These are phyloP conservation scores for Arthrobotrys sphaeroides DNA, from an alignment of 2,329 filamentous ascomycete species.

Conservation along the genomic window DNA sequence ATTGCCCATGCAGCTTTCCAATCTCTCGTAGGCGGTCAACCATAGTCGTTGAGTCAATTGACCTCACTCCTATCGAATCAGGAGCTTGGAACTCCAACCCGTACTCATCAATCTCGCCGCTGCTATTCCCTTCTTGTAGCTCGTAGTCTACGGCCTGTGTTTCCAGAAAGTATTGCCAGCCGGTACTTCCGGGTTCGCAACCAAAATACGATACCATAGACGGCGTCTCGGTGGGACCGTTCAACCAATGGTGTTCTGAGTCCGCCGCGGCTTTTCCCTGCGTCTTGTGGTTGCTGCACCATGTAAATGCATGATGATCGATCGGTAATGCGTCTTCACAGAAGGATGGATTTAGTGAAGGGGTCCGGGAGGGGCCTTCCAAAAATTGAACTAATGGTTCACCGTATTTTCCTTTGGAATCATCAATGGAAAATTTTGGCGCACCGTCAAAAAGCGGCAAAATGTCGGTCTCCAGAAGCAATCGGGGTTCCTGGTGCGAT, in stretches of 20 bases:
- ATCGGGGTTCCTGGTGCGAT: not conserved
- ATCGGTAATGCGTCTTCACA: constrained; percentile 20
- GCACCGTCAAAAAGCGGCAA: constrained; percentile 30
- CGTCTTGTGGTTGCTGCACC: constrained; percentile 19
- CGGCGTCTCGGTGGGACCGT: constrained; percentile 53
- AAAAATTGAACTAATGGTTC: constrained; percentile 15
- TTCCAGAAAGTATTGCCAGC: constrained; percentile 58
- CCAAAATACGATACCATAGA: constrained; percentile 57
- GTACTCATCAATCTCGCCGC: constrained; percentile 54
- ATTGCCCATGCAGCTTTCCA: constrained; percentile 25
- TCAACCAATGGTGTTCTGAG: constrained; percentile 41
- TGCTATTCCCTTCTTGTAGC: constrained; percentile 47
- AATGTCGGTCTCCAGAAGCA: constrained; percentile 4
- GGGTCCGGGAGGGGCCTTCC: not conserved
- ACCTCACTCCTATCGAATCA: constrained; percentile 43
- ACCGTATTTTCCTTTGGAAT: constrained; percentile 34
- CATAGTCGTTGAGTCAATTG: constrained; percentile 46
- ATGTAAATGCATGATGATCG: constrained; percentile 30
- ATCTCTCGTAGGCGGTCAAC: constrained; percentile 45
- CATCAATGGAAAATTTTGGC: constrained; percentile 35
- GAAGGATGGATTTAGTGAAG: not conserved
- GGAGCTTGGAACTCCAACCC: constrained; percentile 50
- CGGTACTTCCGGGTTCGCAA: constrained; percentile 56
- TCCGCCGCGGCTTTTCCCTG: not conserved
- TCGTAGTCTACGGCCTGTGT: constrained; percentile 55